phyloP scores from a whole-genome alignment of 345 rosid genomes.

The Melastoma malabathricum region DNA sequence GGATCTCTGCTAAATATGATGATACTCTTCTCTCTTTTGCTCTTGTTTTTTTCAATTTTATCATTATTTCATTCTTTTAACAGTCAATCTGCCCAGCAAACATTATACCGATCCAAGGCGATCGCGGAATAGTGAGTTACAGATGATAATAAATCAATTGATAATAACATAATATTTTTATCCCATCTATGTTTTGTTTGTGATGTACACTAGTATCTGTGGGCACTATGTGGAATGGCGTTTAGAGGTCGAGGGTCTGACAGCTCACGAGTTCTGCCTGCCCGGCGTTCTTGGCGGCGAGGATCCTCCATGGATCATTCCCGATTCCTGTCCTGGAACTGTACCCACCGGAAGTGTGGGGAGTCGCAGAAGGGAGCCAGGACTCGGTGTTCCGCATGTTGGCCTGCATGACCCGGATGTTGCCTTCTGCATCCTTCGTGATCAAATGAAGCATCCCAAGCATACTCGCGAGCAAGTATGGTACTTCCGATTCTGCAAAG shows the following conservation, averaged over 20 bases:
- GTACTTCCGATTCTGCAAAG: slow-evolving; percentile 48
- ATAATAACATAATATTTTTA: too few species aligned
- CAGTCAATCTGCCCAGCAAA: too few species aligned
- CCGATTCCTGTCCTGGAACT: slow-evolving; percentile 22
- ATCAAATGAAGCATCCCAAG: slow-evolving; percentile 76
- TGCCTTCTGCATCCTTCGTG: slow-evolving; percentile 41
- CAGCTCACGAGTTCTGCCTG: slow-evolving; percentile 49
- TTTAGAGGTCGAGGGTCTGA: slow-evolving; percentile 41
- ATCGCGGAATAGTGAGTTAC: too few species aligned
- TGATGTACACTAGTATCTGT: too few species aligned
- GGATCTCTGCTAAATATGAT: too few species aligned
- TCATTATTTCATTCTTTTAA: too few species aligned
- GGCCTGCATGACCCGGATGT: slow-evolving; percentile 41
- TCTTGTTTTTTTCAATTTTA: too few species aligned
- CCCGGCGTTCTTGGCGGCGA: slow-evolving; percentile 27
- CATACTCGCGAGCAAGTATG: slow-evolving; percentile 71
- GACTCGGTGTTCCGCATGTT: slow-evolving; percentile 16
- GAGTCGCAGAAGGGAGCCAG: slow-evolving; percentile 10
- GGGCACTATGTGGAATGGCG: too few species aligned
- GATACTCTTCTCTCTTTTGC: too few species aligned
- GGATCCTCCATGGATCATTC: slow-evolving; percentile 28
- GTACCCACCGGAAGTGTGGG: slow-evolving; percentile 12
- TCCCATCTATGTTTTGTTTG: too few species aligned
- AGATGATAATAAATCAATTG: too few species aligned
- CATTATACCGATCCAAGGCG: too few species aligned